These are phyloP conservation scores for Arachis stenosperma DNA, from an alignment of 306 rosid species.

Conservation along the genomic window DNA sequence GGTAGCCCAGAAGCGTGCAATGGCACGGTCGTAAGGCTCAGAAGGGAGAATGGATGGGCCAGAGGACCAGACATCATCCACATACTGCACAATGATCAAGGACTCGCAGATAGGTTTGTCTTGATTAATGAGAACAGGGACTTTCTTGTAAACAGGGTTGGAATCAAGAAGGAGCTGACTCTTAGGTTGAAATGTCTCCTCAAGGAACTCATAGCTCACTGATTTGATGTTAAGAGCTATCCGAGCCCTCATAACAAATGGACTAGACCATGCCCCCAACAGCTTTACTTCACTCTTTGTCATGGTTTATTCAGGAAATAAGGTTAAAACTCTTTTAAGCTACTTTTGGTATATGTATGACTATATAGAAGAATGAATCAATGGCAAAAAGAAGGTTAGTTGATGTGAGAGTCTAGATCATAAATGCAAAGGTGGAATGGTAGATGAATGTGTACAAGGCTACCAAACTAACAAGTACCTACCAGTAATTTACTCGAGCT, in stretches of 20 bases:
- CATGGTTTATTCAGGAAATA: constrained; percentile 1
- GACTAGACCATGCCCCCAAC: constrained; percentile 56
- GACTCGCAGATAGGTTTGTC: constrained; percentile 57
- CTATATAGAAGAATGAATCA: background rate
- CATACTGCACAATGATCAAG: constrained; percentile 52
- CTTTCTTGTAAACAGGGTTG: constrained; percentile 59
- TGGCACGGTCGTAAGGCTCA: constrained; percentile 56
- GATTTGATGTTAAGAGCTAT: constrained; percentile 50
- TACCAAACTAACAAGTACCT: background rate
- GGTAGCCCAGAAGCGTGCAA: constrained; percentile 54
- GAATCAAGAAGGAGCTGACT: constrained; percentile 55
- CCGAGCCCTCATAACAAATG: constrained; percentile 42
- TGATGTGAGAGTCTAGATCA: constrained; percentile 18
- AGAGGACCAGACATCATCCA: constrained; percentile 55
- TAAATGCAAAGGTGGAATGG: background rate
- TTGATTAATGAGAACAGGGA: constrained; percentile 55
- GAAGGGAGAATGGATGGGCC: constrained; percentile 54
- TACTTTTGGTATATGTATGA: background rate
- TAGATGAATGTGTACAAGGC: background rate
- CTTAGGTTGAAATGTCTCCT: constrained; percentile 43
- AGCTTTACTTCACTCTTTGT: constrained; percentile 44
- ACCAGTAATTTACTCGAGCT: background rate
- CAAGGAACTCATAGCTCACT: constrained; percentile 39
- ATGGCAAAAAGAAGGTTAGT: background rate
- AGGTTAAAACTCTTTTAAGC: background rate